Percentiles rank a stretch among this genome's conserved stretches.
phyloP scores from a whole-genome alignment of 179 eudicot species.

The Pouteria campechiana region DNA sequence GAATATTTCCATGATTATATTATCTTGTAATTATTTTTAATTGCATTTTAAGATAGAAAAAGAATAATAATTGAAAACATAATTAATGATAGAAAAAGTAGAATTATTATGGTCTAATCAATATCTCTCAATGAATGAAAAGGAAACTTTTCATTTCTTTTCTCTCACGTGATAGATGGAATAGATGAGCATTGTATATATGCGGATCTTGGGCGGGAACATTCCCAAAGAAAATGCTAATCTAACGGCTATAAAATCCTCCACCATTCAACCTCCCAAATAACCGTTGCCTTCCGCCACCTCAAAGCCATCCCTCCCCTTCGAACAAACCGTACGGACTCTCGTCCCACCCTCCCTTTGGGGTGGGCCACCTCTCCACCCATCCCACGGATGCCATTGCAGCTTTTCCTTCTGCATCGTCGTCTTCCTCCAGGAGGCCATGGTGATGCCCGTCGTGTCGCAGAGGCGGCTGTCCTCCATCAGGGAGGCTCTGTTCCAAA shows the following conservation, averaged over 20 bases:
- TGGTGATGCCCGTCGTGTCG: constrained; percentile 40
- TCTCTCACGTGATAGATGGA: no score
- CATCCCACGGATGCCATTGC: background rate
- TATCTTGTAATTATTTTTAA: no score
- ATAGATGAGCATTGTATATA: no score
- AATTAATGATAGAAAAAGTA: no score
- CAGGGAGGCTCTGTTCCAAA: constrained; percentile 50
- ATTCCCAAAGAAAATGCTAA: constrained; percentile 10
- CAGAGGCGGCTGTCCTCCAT: constrained; percentile 42
- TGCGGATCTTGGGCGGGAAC: no score
- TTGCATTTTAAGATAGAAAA: no score
- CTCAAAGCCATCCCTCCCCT: background rate
- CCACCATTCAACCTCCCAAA: background rate
- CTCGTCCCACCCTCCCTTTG: background rate
- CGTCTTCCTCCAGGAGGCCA: constrained; percentile 1
- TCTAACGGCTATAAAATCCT: constrained; percentile 6
- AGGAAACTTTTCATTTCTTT: no score
- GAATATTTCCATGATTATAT: no score
- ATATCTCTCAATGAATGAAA: no score
- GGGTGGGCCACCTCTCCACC: background rate
- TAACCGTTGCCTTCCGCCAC: background rate
- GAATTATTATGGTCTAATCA: no score
- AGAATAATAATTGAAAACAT: no score
- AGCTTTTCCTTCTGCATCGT: background rate
- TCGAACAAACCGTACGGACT: background rate